Percentiles rank a stretch among this genome's conserved stretches.
Conservation (phyloP, 345 rosid species). For the Capsella bursapastoris region DNA sequence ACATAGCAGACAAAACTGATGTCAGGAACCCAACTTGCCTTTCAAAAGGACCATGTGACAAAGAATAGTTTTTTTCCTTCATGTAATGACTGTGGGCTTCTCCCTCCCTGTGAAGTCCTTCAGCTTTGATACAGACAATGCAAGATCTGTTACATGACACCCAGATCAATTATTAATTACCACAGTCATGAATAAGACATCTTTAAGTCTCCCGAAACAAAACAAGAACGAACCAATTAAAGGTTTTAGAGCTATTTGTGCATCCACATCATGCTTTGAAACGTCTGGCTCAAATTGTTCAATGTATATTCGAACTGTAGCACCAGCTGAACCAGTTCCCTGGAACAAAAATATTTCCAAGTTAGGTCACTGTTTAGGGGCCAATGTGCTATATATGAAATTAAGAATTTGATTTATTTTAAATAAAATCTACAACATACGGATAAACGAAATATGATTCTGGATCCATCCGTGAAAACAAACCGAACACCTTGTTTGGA, state of each 20-base stretch:
- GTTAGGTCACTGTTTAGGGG: conserved; percentile 19
- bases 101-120: conserved; percentile 90
- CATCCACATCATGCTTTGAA: conserved; percentile 87
- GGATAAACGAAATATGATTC: conserved; percentile 87
- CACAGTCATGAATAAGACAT: conserved; percentile 14
- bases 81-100: conserved; percentile 96
- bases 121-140: conserved; percentile 83
- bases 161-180: conserved; percentile 23
- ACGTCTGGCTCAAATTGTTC: conserved; percentile 85
- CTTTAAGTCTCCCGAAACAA: conserved; percentile 9
- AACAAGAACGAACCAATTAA: conserved; percentile 63
- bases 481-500: conserved; percentile 95
- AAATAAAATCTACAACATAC: conserved; percentile 48
- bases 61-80: conserved; percentile 17
- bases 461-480: conserved; percentile 88
- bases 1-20: conserved; percentile 52
- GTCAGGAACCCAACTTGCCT: conserved; percentile 43
- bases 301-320: conserved; percentile 79
- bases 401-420: not conserved
- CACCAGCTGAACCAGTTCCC: conserved; percentile 99
- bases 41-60: conserved; percentile 28
- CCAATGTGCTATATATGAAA: conserved; percentile 24
- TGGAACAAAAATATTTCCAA: conserved; percentile 30
- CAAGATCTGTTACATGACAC: conserved; percentile 67
- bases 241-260: conserved; percentile 82